Conservation (phyloP, 495 filamentous ascomycete species). For the Penicillium maclennaniae region DNA sequence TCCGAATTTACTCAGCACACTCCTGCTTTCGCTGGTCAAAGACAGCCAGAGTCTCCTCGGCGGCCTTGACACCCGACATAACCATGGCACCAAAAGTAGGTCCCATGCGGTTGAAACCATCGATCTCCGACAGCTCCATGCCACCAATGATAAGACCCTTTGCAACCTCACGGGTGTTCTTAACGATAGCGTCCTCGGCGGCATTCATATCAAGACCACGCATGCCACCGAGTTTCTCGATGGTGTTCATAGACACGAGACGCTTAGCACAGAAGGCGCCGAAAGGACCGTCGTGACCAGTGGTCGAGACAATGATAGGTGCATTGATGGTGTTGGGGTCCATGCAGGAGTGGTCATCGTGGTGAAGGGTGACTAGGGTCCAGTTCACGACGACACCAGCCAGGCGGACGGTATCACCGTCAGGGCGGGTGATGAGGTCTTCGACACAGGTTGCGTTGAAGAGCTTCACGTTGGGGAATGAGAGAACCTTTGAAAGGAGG, state of each 20-base stretch:
- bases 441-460: conserved; percentile 92
- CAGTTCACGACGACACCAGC: conserved; percentile 92
- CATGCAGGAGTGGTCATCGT: conserved; percentile 91
- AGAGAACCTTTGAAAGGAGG: conserved; percentile 71
- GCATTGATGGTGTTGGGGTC: conserved; percentile 95
- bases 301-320: conserved; percentile 78
- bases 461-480: conserved; percentile 87
- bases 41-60: conserved; percentile 74
- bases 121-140: conserved; percentile 89
- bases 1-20: conserved; percentile 41
- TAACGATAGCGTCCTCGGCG: conserved; percentile 88
- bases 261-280: conserved; percentile 86
- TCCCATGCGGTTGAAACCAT: conserved; percentile 84
- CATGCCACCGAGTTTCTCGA: conserved; percentile 86
- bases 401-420: conserved; percentile 53
- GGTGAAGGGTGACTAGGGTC: conserved; percentile 86
- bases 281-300: conserved; percentile 87
- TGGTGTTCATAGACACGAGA: conserved; percentile 72
- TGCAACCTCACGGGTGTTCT: conserved; percentile 79
- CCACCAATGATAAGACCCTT: conserved; percentile 87
- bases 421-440: conserved; percentile 76
- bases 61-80: conserved; percentile 79
- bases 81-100: conserved; percentile 82
- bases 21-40: conserved; percentile 71
- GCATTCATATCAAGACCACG: conserved; percentile 85